phyloP scores from a whole-genome alignment of 495 filamentous ascomycete species.

The Darksidea phi region DNA sequence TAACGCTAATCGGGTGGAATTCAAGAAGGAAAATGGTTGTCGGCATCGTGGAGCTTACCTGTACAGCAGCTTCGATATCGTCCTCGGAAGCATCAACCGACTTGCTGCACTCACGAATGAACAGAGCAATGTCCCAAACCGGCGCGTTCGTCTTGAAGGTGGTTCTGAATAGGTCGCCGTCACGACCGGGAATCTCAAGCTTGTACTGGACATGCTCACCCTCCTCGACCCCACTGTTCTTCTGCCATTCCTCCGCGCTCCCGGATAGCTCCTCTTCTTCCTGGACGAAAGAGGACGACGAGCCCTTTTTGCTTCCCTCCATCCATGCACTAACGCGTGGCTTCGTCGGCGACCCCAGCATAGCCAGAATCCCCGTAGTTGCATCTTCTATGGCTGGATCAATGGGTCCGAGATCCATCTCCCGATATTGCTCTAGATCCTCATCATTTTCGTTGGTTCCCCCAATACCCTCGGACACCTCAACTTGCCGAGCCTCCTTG shows the following conservation, averaged over 20 bases:
- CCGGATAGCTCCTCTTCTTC: no score
- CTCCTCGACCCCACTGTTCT: no score
- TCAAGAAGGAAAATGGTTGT: no score
- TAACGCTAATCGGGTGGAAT: no score
- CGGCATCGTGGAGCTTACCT: no score
- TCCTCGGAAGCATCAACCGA: conserved; percentile 6
- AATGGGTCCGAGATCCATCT: conserved; percentile 18
- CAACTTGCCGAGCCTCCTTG: not conserved
- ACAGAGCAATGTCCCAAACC: not conserved
- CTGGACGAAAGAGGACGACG: no score
- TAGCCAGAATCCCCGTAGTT: conserved; percentile 7
- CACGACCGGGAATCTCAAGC: conserved; percentile 9
- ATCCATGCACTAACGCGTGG: no score
- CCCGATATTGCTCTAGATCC: conserved; percentile 14
- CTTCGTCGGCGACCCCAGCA: not conserved
- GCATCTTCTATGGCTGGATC: conserved; percentile 7
- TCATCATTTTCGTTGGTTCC: not conserved
- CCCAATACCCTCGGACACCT: not conserved
- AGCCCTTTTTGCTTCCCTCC: no score
- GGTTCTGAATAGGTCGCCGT: conserved; percentile 6
- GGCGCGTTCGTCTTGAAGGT: not conserved
- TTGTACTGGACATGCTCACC: not conserved
- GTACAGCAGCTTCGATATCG: conserved; percentile 7
- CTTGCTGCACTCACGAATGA: not conserved
- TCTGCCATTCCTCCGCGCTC: no score